Conservation (phyloP, 768 basidiomycete species). For the Lactarius pseudohatsudake region DNA sequence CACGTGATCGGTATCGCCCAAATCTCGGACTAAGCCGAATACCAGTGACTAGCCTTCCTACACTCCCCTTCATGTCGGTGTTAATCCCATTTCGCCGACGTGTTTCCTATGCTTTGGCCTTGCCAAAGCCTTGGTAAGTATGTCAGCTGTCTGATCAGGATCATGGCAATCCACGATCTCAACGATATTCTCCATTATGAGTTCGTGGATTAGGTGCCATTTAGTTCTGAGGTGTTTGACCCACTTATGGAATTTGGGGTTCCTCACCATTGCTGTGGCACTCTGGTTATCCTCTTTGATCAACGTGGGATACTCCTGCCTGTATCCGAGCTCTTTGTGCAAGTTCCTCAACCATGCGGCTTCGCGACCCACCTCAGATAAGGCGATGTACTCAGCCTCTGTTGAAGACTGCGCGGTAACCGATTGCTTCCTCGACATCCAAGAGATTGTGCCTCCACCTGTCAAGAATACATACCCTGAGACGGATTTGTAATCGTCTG, state of each 20-base stretch:
- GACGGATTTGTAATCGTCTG: background rate
- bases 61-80: too few species aligned
- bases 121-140: background rate
- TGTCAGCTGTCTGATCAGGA: background rate
- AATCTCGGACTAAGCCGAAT: too few species aligned
- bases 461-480: background rate
- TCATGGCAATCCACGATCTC: background rate
- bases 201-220: background rate
- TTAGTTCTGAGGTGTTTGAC: background rate
- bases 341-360: background rate
- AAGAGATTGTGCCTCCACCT: background rate
- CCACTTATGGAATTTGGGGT: background rate
- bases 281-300: too few species aligned
- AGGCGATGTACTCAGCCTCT: background rate
- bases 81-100: too few species aligned
- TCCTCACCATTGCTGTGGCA: too few species aligned
- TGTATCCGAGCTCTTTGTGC: background rate
- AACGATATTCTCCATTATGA: fast-evolving
- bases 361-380: background rate
- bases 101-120: too few species aligned
- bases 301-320: too few species aligned
- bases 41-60: too few species aligned
- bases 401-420: background rate
- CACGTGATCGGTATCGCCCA: too few species aligned
- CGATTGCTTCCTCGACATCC: background rate